Evolutionary conservation across 2,329 filamentous ascomycete genomes (phyloP), one percentile per base, ranked within the genome.

Genomic region (Aspergillus sp.): DNA sequence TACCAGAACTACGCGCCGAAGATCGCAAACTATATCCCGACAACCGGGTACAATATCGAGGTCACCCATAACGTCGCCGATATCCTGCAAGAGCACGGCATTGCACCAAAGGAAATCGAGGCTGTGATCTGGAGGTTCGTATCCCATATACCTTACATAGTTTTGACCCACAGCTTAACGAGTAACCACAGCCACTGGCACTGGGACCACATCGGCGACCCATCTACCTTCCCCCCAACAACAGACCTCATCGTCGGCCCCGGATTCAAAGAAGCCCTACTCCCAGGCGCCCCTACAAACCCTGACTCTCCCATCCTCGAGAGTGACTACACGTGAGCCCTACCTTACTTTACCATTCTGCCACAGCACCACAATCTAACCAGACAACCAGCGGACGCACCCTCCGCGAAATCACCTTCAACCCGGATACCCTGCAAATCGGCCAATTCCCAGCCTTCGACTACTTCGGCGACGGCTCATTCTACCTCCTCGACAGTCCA

Each of bases 401-500:
- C n/a, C 30, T 67, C 2, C 49, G 60, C 7, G 65, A 71, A 42
- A 58, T 69, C 15, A 48, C 56, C 33, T 64, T 62, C 40, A 24
- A 39, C 12, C 45, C 41, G 2, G n/a, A 53, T 11, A 30, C 27
- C 4, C 42, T 62, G 2, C 39, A 44, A 5, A 62, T 75, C 27
- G 77, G 76, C 4, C 61, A 67, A 8, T 79, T 77, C 62, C 65
- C 64, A 12, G 68, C 67, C 0, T 20, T 61, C 24, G 83, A 86
- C 64, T 85, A 79, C 64, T 86, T 84, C 55, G 77, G 78, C 3
- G 83, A 86, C 64, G 83, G 82, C 0, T 78, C 73, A 20, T 83
- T 86, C 61, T 85, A 84, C 64, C 72, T 86, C 2, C 73, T 86
- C 3, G 57, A 70, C 45, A 61, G 27, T 2, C 69, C 69, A 2